phyloP scores from a whole-genome alignment of 208 protist species.

The Wallacemonas sp. region DNA sequence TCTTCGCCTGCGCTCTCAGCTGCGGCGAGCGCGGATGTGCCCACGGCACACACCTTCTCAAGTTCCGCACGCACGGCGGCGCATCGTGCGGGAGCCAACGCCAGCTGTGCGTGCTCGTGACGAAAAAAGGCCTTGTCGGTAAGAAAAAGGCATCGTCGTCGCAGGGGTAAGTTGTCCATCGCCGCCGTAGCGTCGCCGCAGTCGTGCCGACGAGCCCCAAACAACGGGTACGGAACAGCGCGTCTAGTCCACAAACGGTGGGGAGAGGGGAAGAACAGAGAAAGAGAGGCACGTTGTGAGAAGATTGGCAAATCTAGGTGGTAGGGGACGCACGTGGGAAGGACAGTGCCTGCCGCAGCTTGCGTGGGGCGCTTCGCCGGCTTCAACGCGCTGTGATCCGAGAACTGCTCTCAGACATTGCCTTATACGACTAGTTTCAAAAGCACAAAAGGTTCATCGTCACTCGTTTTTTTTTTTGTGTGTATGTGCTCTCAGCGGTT shows the following conservation, averaged over 20 bases:
- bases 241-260: no score
- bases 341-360: no score
- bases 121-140: constrained; percentile 29
- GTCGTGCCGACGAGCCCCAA: not conserved
- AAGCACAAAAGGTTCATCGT: not conserved
- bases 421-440: no score
- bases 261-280: not conserved
- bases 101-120: not conserved
- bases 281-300: not conserved
- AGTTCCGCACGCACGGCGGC: constrained; percentile 1
- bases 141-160: constrained; percentile 74
- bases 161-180: constrained; percentile 45
- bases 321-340: no score
- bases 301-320: not conserved
- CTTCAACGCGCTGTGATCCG: no score
- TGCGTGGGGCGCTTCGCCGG: no score
- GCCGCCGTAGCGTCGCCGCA: not conserved
- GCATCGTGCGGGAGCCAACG: not conserved
- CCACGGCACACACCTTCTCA: not conserved
- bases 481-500: not conserved
- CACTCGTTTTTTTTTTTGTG: constrained; percentile 10
- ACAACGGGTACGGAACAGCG: no score
- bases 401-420: no score
- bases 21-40: no score
- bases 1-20: not conserved